Conservation (phyloP, 441 rosid species). For the Arabidopsis hybrid region DNA sequence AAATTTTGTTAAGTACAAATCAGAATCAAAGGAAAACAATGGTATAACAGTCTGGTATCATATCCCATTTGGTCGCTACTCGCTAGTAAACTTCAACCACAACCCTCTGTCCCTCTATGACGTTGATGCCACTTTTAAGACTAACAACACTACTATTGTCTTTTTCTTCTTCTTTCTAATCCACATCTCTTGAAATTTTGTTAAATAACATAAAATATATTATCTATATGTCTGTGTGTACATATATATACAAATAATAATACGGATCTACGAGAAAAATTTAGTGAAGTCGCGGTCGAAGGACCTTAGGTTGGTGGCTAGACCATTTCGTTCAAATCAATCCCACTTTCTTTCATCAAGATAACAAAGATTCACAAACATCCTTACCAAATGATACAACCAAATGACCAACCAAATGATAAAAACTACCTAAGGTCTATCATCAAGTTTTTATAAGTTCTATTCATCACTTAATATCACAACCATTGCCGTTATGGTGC, state of each 20-base stretch:
- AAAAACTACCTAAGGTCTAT: no score
- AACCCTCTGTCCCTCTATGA: not conserved
- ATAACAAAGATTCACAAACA: not conserved
- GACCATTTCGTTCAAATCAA: not conserved
- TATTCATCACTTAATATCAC: no score
- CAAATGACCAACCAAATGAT: no score
- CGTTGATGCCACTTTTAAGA: slow-evolving; percentile 16
- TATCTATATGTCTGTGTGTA: not conserved
- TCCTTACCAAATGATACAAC: no score
- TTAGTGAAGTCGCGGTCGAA: not conserved
- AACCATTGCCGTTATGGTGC: no score
- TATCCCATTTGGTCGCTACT: slow-evolving; percentile 2
- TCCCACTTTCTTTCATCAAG: not conserved
- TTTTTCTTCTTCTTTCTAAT: not conserved
- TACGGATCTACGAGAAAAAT: not conserved
- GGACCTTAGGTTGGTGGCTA: slow-evolving; percentile 10
- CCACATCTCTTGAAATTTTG: not conserved
- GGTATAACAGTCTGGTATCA: not conserved
- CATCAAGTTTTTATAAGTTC: no score
- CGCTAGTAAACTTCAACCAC: slow-evolving; percentile 19
- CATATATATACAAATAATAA: no score
- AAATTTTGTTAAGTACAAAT: not conserved
- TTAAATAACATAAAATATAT: not conserved
- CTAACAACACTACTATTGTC: not conserved
- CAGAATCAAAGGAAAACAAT: slow-evolving; percentile 1